Evolutionary conservation across 768 basidiomycete species (phyloP).

Genomic region (Lactarius evosmus): DNA sequence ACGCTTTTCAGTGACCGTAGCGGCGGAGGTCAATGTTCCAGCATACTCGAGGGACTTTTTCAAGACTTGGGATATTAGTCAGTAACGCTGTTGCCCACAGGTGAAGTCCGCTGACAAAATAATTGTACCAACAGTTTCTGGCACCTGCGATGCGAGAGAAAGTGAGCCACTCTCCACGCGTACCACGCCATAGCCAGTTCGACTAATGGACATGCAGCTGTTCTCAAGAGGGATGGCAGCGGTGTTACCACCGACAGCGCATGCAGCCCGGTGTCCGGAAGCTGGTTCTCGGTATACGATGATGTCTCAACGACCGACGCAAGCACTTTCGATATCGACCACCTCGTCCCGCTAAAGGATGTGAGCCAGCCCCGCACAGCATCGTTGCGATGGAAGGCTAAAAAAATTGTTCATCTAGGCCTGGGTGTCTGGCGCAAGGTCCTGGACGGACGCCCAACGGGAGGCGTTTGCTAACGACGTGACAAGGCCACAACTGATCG

Average conservation of each 20-base stretch:
- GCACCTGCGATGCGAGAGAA: constrained; percentile 51
- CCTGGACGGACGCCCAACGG: constrained; percentile 49
- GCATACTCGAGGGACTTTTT: constrained; percentile 43
- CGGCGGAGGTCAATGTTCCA: constrained; percentile 42
- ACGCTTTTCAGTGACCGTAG: constrained; percentile 36
- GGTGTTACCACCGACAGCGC: constrained; percentile 41
- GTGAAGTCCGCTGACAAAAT: not conserved
- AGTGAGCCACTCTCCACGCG: constrained; percentile 35
- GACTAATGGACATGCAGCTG: constrained; percentile 19
- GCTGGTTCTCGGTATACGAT: constrained; percentile 54
- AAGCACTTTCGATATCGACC: constrained; percentile 53
- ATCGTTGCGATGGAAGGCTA: not conserved
- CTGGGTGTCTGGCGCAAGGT: constrained; percentile 53
- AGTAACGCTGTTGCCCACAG: constrained; percentile 28
- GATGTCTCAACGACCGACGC: constrained; percentile 42
- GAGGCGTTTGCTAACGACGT: constrained; percentile 55
- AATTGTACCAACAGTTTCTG: constrained; percentile 39
- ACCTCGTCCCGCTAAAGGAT: constrained; percentile 54
- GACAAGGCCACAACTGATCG: constrained; percentile 51
- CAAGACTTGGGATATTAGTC: constrained; percentile 49
- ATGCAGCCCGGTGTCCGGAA: constrained; percentile 47
- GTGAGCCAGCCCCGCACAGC: constrained; percentile 27
- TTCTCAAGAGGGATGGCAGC: constrained; percentile 36
- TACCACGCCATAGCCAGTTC: not conserved
- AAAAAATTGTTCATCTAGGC: constrained; percentile 37